phyloP scores from a whole-genome alignment of 2,329 filamentous ascomycete genomes.

The Tolypocladium endophyticum region DNA sequence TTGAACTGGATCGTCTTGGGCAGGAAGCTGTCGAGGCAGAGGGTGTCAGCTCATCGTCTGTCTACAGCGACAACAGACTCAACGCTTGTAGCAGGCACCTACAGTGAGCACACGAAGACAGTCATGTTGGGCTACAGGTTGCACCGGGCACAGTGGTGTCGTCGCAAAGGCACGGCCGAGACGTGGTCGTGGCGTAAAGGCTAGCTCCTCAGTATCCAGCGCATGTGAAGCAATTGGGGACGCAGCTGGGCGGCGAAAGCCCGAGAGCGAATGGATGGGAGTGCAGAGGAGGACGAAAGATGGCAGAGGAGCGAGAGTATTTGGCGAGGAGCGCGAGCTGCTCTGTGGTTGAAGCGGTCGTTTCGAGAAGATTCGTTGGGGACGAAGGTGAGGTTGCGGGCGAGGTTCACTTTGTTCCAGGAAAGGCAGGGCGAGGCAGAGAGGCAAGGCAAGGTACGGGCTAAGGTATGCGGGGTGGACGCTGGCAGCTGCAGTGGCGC shows the following conservation, averaged over 20 bases:
- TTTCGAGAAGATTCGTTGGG: background rate
- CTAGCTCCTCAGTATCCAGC: slow-evolving; percentile 1
- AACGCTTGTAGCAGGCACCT: slow-evolving; percentile 8
- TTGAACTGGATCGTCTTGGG: slow-evolving; percentile 89
- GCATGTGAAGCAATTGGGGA: slow-evolving; percentile 1
- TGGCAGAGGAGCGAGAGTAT: background rate
- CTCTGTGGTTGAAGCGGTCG: background rate
- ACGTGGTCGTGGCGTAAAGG: background rate
- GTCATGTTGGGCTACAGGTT: slow-evolving; percentile 21
- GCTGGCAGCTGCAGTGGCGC: background rate
- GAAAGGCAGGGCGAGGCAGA: background rate
- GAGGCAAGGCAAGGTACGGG: background rate
- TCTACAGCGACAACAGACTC: background rate
- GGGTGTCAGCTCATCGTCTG: background rate
- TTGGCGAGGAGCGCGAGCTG: background rate
- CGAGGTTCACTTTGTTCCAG: background rate
- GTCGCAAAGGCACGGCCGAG: background rate
- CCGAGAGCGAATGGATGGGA: background rate
- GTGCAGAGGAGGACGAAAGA: background rate
- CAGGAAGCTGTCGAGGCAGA: slow-evolving; percentile 54
- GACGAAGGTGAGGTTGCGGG: background rate
- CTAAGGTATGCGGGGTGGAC: background rate
- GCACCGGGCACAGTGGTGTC: background rate
- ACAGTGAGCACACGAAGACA: slow-evolving; percentile 30
- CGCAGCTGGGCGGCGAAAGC: background rate